Percentiles rank a stretch among this genome's conserved stretches.
phyloP scores from a whole-genome alignment of 2,329 filamentous ascomycete species.

The Fusarium nematophilum region DNA sequence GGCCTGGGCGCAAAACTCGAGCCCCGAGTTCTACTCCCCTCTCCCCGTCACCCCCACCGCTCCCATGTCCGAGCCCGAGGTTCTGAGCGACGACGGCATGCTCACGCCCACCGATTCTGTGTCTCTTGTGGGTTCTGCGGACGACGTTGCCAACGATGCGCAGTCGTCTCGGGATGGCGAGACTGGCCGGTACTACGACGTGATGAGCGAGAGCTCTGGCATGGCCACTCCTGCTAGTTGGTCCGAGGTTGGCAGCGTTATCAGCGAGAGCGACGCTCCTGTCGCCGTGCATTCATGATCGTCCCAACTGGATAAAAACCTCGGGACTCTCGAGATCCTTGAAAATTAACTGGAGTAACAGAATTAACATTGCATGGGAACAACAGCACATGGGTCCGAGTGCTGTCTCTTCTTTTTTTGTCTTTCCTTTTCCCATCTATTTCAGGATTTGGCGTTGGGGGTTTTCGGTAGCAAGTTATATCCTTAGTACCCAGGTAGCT shows the following conservation, averaged over 20 bases:
- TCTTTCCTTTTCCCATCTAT: constrained; percentile 19
- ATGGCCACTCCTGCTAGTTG: constrained; percentile 71
- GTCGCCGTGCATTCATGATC: constrained; percentile 47
- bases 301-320: neutral
- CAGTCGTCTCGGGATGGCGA: constrained; percentile 52
- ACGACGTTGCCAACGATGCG: constrained; percentile 59
- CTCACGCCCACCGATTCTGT: constrained; percentile 69
- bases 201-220: constrained; percentile 70
- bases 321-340: neutral
- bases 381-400: constrained; percentile 11
- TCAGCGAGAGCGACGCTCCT: constrained; percentile 65
- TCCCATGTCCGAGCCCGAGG: constrained; percentile 63
- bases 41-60: constrained; percentile 63
- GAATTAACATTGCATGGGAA: neutral
- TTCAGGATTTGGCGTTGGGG: constrained; percentile 33
- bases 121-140: constrained; percentile 64
- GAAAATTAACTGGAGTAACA: constrained; percentile 4
- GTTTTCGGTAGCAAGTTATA: constrained; percentile 33
- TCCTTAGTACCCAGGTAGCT: constrained; percentile 30
- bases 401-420: constrained; percentile 6
- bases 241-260: constrained; percentile 73
- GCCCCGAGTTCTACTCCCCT: constrained; percentile 69
- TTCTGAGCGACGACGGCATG: constrained; percentile 62
- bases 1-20: constrained; percentile 70
- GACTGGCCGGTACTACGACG: constrained; percentile 59